A percentile compares a stretch with the other conserved stretches of the same genome.
phyloP scores from a whole-genome alignment of 352 stramenopile species.

The Aphanomyces stellatus region DNA sequence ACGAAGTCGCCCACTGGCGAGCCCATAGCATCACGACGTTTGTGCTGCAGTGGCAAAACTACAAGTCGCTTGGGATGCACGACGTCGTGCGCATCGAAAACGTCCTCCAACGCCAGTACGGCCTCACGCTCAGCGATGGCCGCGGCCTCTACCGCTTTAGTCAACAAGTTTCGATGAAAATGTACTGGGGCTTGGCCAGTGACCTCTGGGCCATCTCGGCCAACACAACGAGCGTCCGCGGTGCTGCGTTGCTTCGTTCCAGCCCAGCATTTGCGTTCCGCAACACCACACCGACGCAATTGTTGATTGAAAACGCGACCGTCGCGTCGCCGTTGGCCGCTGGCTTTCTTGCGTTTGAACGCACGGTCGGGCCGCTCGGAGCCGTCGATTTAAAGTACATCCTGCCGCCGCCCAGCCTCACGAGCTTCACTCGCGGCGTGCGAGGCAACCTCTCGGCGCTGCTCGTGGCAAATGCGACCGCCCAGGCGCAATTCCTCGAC shows the following conservation, averaged over 20 bases:
- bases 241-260: background rate
- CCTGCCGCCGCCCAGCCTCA: background rate
- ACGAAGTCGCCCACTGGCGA: constrained; percentile 7
- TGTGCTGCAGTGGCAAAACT: constrained; percentile 13
- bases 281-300: background rate
- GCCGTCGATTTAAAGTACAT: constrained; percentile 8
- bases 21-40: background rate
- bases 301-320: background rate
- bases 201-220: constrained; percentile 14
- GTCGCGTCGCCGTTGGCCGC: background rate
- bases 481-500: background rate
- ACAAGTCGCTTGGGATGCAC: background rate
- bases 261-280: constrained; percentile 1
- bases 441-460: background rate
- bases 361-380: background rate
- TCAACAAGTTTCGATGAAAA: constrained; percentile 2
- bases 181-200: constrained; percentile 14
- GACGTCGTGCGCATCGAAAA: background rate
- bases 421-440: background rate
- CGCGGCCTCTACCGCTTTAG: background rate
- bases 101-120: background rate
- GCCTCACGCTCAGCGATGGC: background rate
- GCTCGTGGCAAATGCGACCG: background rate
- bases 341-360: background rate
- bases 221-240: background rate